Evolutionary conservation across 2,329 filamentous ascomycete species (phyloP).

Genomic region (Arachnomyces sp.): DNA sequence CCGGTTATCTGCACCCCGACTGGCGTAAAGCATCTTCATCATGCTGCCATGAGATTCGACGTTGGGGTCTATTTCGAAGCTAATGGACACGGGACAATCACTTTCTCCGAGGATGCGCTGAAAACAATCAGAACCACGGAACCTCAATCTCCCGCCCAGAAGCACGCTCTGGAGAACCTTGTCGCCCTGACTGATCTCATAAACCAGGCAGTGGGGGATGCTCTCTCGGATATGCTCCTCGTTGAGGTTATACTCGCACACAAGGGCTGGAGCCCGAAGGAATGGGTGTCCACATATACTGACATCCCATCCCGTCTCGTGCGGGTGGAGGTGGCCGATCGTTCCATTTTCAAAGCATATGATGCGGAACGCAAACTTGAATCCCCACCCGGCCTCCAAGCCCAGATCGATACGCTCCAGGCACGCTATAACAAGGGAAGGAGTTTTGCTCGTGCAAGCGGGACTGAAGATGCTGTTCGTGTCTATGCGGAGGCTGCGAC

Average conservation of each 20-base stretch:
- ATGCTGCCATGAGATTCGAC: conserved; percentile 90
- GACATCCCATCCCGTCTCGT: conserved; percentile 95
- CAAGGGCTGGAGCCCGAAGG: conserved; percentile 81
- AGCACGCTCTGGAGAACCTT: conserved; percentile 79
- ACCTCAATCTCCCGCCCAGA: conserved; percentile 85
- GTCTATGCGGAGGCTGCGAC: conserved; percentile 94
- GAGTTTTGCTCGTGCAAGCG: conserved; percentile 84
- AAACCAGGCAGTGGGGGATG: conserved; percentile 97
- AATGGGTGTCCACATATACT: conserved; percentile 88
- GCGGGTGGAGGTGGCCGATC: conserved; percentile 80
- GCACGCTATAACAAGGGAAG: conserved; percentile 85
- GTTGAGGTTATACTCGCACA: conserved; percentile 94
- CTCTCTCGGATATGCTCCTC: conserved; percentile 89
- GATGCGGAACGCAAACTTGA: conserved; percentile 86
- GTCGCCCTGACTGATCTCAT: conserved; percentile 80
- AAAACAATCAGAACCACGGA: conserved; percentile 69
- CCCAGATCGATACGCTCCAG: conserved; percentile 77
- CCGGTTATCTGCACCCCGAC: conserved; percentile 90
- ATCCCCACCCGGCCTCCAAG: conserved; percentile 70
- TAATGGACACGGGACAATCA: conserved; percentile 92
- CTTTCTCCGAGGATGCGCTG: conserved; percentile 81
- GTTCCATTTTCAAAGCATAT: conserved; percentile 81
- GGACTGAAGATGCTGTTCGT: conserved; percentile 91
- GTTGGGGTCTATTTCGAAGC: conserved; percentile 98
- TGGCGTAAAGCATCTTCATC: conserved; percentile 94